Evolutionary conservation across 257 asterid species (phyloP).

Genomic region (Solanum piurae): DNA sequence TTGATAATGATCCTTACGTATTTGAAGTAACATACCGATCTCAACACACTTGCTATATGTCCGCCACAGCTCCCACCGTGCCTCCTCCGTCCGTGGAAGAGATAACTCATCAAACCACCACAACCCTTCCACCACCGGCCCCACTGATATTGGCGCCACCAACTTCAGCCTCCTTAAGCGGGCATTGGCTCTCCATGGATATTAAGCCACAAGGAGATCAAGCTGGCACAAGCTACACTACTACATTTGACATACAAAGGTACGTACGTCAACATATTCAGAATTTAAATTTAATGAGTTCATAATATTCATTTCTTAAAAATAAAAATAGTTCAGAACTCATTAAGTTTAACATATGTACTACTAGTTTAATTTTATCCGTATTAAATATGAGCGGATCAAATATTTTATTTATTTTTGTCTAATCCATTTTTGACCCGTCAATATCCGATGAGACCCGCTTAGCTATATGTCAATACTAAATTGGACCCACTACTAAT

Average conservation of each 20-base stretch:
- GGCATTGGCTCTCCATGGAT: slow-evolving; percentile 63
- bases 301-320: not conserved
- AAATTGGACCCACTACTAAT: not conserved
- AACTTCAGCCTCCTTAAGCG: slow-evolving; percentile 5
- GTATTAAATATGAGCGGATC: not conserved
- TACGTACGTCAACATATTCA: not conserved
- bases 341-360: not conserved
- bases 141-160: not conserved
- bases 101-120: not conserved
- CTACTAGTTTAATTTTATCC: not conserved
- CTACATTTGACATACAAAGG: not conserved
- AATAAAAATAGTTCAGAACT: not conserved
- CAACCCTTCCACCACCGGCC: slow-evolving; percentile 9
- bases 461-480: not conserved
- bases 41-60: slow-evolving; percentile 57
- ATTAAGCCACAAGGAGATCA: slow-evolving; percentile 5
- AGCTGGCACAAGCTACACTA: not conserved
- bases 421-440: not conserved
- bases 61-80: slow-evolving; percentile 54
- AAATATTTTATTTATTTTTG: not conserved
- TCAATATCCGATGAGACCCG: not conserved
- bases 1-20: slow-evolving; percentile 46
- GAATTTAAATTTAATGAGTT: not conserved
- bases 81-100: slow-evolving; percentile 14
- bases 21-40: slow-evolving; percentile 61